Percentiles rank a stretch among this genome's conserved stretches.
These are phyloP conservation scores for Chytridiales sp. DNA, from an alignment of 371 early-diverging fungal genomes.

Conservation along the genomic window DNA sequence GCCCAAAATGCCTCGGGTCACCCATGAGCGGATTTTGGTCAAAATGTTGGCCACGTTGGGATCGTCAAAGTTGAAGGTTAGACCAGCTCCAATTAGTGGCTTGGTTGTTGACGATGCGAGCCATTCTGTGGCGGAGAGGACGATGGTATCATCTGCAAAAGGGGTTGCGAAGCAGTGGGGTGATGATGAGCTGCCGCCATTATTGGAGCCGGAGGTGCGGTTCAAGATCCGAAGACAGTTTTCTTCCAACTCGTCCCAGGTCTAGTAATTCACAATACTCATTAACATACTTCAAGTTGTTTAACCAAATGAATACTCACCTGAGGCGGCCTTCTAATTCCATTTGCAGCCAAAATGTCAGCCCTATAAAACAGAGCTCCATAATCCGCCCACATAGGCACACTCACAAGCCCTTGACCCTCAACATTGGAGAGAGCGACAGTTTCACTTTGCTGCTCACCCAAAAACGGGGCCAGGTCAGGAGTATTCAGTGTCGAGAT, in stretches of 20 bases:
- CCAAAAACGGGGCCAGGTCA: not conserved
- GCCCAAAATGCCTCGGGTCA: not conserved
- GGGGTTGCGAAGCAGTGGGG: slow-evolving; percentile 6
- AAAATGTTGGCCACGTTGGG: slow-evolving; percentile 8
- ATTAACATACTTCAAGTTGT: not conserved
- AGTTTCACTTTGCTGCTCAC: not conserved
- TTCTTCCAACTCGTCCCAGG: too few relatives aligned
- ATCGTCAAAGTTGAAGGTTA: slow-evolving; percentile 18
- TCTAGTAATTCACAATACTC: not conserved
- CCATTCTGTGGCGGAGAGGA: slow-evolving; percentile 12
- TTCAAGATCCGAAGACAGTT: too few relatives aligned
- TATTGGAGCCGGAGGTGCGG: too few relatives aligned
- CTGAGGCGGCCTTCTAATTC: slow-evolving; percentile 10
- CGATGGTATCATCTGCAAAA: slow-evolving; percentile 5
- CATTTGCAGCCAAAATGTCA: slow-evolving; percentile 20
- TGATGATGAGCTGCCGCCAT: not conserved
- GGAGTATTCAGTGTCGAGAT: not conserved
- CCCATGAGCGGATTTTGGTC: slow-evolving; percentile 2
- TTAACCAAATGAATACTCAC: not conserved
- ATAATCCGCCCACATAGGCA: slow-evolving; percentile 34
- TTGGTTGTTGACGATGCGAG: slow-evolving; percentile 4
- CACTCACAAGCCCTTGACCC: slow-evolving; percentile 13
- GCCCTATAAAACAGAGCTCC: slow-evolving; percentile 15
- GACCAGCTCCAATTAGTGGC: slow-evolving; percentile 8
- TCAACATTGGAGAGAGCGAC: not conserved